Conservation (phyloP, 2,329 filamentous ascomycete genomes). For the Bimuria novae-zelandiae region DNA sequence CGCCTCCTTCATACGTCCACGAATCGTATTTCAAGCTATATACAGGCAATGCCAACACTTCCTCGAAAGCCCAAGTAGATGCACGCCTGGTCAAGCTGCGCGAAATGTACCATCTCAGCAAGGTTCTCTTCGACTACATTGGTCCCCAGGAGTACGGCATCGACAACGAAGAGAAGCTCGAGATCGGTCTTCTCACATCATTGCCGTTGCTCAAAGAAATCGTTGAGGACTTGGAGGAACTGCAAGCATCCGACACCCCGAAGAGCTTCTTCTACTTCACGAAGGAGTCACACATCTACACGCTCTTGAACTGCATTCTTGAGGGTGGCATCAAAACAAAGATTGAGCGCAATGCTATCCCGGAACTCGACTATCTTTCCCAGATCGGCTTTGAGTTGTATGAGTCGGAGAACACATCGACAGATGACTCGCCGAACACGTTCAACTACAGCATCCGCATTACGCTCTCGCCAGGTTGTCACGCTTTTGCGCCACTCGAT, state of each 20-base stretch:
- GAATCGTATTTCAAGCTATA: conserved; percentile 88
- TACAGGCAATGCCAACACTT: conserved; percentile 65
- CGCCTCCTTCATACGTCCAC: conserved; percentile 44
- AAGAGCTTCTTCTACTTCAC: conserved; percentile 99
- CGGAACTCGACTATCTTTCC: conserved; percentile 94
- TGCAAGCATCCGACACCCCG: conserved; percentile 90
- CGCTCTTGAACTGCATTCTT: conserved; percentile 93
- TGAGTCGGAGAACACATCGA: conserved; percentile 77
- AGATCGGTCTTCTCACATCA: conserved; percentile 93
- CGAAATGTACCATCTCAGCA: conserved; percentile 90
- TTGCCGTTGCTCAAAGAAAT: conserved; percentile 94
- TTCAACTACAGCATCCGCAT: conserved; percentile 97
- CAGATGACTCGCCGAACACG: conserved; percentile 65
- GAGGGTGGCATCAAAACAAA: conserved; percentile 97
- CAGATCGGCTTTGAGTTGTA: conserved; percentile 99
- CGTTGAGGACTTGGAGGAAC: conserved; percentile 93
- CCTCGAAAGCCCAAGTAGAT: conserved; percentile 78
- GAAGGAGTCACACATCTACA: conserved; percentile 99
- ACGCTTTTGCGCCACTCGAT: conserved; percentile 94
- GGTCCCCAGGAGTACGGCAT: conserved; percentile 99
- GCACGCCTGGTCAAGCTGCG: conserved; percentile 84
- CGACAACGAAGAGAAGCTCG: conserved; percentile 93
- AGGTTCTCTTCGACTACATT: conserved; percentile 97
- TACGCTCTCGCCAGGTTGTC: conserved; percentile 91
- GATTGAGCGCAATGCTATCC: conserved; percentile 92